Evolutionary conservation across 2,329 filamentous ascomycete species (phyloP).

Genomic region (Xylaria arbuscula): DNA sequence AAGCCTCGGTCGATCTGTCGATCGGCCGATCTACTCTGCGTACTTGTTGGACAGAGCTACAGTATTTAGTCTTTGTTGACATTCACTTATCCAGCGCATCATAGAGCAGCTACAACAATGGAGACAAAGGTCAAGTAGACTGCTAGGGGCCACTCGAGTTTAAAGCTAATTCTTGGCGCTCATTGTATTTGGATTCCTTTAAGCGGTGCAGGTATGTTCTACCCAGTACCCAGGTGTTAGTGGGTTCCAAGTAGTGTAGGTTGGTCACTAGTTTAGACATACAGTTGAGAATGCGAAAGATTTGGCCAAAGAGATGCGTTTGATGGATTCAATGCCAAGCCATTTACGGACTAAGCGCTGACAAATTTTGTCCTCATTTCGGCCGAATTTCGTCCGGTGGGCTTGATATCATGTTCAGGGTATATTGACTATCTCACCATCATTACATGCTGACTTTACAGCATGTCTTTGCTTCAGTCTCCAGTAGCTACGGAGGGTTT

Average conservation of each 20-base stretch:
- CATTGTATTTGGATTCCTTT: neutral
- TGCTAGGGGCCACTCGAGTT: neutral
- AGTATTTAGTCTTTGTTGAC: no score
- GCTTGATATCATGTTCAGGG: slow-evolving; percentile 36
- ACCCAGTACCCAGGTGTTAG: neutral
- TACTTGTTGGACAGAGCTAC: slow-evolving; percentile 2
- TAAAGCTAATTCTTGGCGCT: no score
- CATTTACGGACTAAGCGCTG: slow-evolving; percentile 29
- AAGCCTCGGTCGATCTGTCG: neutral
- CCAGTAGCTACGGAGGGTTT: neutral
- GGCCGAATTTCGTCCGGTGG: slow-evolving; percentile 36
- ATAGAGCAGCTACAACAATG: neutral
- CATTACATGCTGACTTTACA: neutral
- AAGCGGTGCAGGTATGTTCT: neutral
- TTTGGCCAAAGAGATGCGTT: neutral
- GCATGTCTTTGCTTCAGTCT: slow-evolving; percentile 3
- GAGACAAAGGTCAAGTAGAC: neutral
- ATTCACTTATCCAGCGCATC: no score
- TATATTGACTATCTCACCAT: slow-evolving; percentile 17
- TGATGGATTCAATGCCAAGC: slow-evolving; percentile 2
- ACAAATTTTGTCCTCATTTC: slow-evolving; percentile 43
- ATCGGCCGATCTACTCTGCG: slow-evolving; percentile 15
- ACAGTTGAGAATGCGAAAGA: neutral
- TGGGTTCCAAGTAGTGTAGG: neutral
- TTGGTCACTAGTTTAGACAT: neutral